Evolutionary conservation across 1,139 yeast species (phyloP), one percentile per base, ranked within the genome.

Genomic region (Debaryomycetaceae sp.): DNA sequence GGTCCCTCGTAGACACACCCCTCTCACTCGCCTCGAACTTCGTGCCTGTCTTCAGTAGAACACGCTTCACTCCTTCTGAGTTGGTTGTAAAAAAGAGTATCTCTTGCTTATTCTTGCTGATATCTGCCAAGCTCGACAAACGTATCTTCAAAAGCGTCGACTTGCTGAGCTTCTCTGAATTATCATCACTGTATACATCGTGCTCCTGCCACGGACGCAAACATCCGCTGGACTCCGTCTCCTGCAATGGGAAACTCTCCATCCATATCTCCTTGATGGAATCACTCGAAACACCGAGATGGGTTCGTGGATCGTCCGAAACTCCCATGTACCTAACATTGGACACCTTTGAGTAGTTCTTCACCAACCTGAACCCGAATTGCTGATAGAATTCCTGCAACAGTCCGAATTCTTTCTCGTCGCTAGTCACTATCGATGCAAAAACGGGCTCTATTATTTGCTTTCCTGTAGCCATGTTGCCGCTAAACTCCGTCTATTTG

Each of bases 201-300:
- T 74, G 61, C 54, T 83, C 86, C 55, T 81, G 86, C 65, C 80
- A 69, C 13, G 89, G 89, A 37, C 73, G 66, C 49, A 79, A 60
- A 55, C 68, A 63, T 1, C 83, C 83, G 39, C 67, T 57, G 20
- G 57, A 60, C 53, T 76, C 80, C 23, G 67, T 46, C 52, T 76
- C 76, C 43, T 80, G 78, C 40, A 83, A 67, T 23, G 87, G 87
- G 62, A 82, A 84, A 23, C 82, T 69, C 56, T 84, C 87, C 40
- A 85, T 59, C 93, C 95, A 86, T 38, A 80, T 65, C 62, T 86
- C 95, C 51, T 73, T 75, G 43, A 82, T 57, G 0, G 90, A 84
- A 51, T 83, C 87, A 47, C 71, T 72, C 20, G 88, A 78, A 38
- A 85, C 70, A 4, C 91, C 91, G 40, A 66, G 54, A 40, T 65